A percentile compares a stretch with the other conserved stretches of the same genome.
These are phyloP conservation scores for Herpotrichia juniperi DNA, from an alignment of 2,329 filamentous ascomycete genomes.

Conservation along the genomic window DNA sequence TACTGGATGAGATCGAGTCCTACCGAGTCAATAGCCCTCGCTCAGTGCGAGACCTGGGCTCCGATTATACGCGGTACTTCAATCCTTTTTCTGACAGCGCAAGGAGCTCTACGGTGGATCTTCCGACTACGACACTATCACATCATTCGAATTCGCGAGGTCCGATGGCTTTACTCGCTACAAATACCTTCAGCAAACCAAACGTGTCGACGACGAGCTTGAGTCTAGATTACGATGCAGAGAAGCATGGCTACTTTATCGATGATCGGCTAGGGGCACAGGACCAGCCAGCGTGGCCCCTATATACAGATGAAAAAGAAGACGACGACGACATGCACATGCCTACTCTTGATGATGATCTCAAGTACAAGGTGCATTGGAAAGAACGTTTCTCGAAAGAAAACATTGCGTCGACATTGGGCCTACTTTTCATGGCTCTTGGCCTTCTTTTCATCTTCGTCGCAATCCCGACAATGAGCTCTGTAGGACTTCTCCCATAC, in stretches of 20 bases:
- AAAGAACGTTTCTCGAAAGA: slow-evolving; percentile 54
- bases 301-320: slow-evolving; percentile 58
- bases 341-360: slow-evolving; percentile 57
- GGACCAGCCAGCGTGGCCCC: slow-evolving; percentile 49
- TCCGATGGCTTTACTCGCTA: slow-evolving; percentile 20
- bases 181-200: slow-evolving; percentile 38
- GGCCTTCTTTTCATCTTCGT: slow-evolving; percentile 59
- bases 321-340: slow-evolving; percentile 62
- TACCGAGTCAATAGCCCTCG: slow-evolving; percentile 24
- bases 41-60: slow-evolving; percentile 37
- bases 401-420: slow-evolving; percentile 51
- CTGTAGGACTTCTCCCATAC: slow-evolving; percentile 47
- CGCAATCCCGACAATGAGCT: slow-evolving; percentile 57
- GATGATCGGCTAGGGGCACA: slow-evolving; percentile 56
- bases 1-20: slow-evolving; percentile 16
- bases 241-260: slow-evolving; percentile 47
- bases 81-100: slow-evolving; percentile 36
- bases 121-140: slow-evolving; percentile 3
- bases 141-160: slow-evolving; percentile 15
- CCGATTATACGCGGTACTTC: slow-evolving; percentile 45
- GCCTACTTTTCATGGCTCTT: slow-evolving; percentile 52
- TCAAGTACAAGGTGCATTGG: slow-evolving; percentile 48
- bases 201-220: slow-evolving; percentile 34
- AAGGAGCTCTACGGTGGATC: slow-evolving; percentile 27
- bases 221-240: slow-evolving; percentile 24